These are phyloP conservation scores for Ophiosphaerella narmari DNA, from an alignment of 2,329 filamentous ascomycete genomes.

Conservation along the genomic window DNA sequence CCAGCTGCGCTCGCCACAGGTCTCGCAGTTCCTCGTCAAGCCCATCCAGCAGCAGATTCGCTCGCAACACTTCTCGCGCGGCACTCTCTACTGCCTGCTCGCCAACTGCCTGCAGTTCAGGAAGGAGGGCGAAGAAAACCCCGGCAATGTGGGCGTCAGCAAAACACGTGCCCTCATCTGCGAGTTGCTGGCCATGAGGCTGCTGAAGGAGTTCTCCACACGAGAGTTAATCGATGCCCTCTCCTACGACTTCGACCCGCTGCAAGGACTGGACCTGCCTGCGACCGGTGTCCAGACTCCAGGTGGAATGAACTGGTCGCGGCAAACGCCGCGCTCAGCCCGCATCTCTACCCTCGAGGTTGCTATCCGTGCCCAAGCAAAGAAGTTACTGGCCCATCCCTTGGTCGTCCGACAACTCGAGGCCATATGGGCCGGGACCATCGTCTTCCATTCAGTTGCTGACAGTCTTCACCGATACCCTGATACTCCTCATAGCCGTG, in stretches of 20 bases:
- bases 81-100: constrained; percentile 86
- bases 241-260: constrained; percentile 91
- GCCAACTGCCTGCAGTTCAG: constrained; percentile 92
- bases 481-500: constrained; percentile 34
- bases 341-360: constrained; percentile 91
- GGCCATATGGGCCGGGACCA: constrained; percentile 94
- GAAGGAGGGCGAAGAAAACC: constrained; percentile 82
- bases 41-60: constrained; percentile 91
- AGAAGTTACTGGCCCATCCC: constrained; percentile 89
- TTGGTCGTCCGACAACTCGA: constrained; percentile 94
- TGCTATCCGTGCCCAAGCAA: constrained; percentile 88
- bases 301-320: constrained; percentile 29
- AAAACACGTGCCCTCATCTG: constrained; percentile 85
- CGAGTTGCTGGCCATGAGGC: constrained; percentile 85
- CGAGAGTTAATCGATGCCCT: constrained; percentile 91
- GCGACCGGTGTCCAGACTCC: constrained; percentile 35
- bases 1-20: constrained; percentile 90
- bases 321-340: constrained; percentile 58
- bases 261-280: constrained; percentile 73
- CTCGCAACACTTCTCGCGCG: constrained; percentile 79
- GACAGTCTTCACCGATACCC: constrained; percentile 77
- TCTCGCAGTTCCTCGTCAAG: constrained; percentile 94
- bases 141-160: constrained; percentile 82
- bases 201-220: constrained; percentile 87
- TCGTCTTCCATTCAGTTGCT: constrained; percentile 89